phyloP scores from a whole-genome alignment of 2,329 filamentous ascomycete genomes.

The Ploettnerulaceae sp. region DNA sequence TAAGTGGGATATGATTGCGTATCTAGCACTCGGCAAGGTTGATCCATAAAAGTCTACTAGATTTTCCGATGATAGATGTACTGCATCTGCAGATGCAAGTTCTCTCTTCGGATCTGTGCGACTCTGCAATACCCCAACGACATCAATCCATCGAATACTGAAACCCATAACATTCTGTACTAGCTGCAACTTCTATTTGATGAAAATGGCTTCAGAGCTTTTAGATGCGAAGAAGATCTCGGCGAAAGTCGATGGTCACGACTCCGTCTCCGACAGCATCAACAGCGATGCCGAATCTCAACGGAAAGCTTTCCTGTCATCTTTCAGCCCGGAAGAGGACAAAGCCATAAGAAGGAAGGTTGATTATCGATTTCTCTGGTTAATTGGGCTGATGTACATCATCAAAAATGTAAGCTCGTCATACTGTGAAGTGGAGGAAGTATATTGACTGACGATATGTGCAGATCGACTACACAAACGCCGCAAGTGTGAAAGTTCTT shows the following conservation, averaged over 20 bases:
- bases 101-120: no score
- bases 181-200: neutral
- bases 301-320: slow-evolving; percentile 33
- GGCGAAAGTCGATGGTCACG: neutral
- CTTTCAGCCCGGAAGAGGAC: slow-evolving; percentile 38
- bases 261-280: slow-evolving; percentile 10
- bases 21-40: no score
- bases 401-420: slow-evolving; percentile 40
- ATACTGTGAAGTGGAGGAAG: no score
- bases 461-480: slow-evolving; percentile 39
- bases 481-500: slow-evolving; percentile 39
- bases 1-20: slow-evolving; percentile 6
- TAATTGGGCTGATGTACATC: slow-evolving; percentile 40
- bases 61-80: no score
- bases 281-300: slow-evolving; percentile 16
- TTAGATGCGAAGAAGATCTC: slow-evolving; percentile 12
- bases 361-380: slow-evolving; percentile 35
- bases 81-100: no score
- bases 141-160: neutral
- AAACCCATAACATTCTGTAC: no score
- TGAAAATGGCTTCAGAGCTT: neutral
- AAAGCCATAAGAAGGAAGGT: slow-evolving; percentile 39
- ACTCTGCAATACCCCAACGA: no score
- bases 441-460: neutral
- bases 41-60: no score